Conservation (phyloP, 208 protist species). For the Zelonia costaricensis region DNA sequence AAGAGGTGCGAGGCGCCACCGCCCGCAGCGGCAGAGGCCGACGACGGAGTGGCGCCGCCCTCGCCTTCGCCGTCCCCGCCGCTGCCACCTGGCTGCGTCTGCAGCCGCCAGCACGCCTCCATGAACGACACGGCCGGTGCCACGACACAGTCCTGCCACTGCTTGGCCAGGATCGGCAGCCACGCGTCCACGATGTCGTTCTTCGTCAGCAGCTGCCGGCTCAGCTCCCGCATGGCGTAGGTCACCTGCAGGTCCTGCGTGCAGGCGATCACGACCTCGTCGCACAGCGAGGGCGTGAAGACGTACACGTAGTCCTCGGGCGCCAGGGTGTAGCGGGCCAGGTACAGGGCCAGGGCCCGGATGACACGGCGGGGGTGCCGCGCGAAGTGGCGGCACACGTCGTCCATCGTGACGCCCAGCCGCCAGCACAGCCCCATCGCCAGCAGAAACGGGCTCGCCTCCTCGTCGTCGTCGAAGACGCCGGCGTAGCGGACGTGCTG, state of each 20-base stretch:
- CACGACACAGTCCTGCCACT: slow-evolving; percentile 54
- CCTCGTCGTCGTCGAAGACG: slow-evolving; percentile 66
- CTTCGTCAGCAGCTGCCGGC: slow-evolving; percentile 50
- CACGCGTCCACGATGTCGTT: slow-evolving; percentile 85
- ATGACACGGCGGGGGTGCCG: slow-evolving; percentile 72
- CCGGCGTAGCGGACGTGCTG: slow-evolving; percentile 69
- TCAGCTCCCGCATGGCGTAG: slow-evolving; percentile 51
- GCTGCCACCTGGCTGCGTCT: slow-evolving; percentile 12
- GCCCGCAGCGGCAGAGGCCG: not conserved
- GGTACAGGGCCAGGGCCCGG: slow-evolving; percentile 70
- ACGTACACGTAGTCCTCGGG: slow-evolving; percentile 75
- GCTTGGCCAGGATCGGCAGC: slow-evolving; percentile 50
- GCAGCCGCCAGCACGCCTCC: slow-evolving; percentile 36
- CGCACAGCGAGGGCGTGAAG: slow-evolving; percentile 58
- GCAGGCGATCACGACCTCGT: slow-evolving; percentile 73
- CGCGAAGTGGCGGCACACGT: slow-evolving; percentile 56
- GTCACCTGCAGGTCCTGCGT: slow-evolving; percentile 51
- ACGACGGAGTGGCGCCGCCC: not conserved
- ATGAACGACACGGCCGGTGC: slow-evolving; percentile 46
- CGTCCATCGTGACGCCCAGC: slow-evolving; percentile 48
- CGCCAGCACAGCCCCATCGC: slow-evolving; percentile 53
- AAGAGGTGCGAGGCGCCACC: slow-evolving; percentile 9
- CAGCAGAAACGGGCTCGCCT: slow-evolving; percentile 72
- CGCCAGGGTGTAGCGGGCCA: slow-evolving; percentile 65
- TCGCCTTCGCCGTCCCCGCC: not conserved